Evolutionary conservation across 78 protist species (phyloP), one percentile per base, ranked within the genome.

Genomic region (Mastigamoeba balamuthi): DNA sequence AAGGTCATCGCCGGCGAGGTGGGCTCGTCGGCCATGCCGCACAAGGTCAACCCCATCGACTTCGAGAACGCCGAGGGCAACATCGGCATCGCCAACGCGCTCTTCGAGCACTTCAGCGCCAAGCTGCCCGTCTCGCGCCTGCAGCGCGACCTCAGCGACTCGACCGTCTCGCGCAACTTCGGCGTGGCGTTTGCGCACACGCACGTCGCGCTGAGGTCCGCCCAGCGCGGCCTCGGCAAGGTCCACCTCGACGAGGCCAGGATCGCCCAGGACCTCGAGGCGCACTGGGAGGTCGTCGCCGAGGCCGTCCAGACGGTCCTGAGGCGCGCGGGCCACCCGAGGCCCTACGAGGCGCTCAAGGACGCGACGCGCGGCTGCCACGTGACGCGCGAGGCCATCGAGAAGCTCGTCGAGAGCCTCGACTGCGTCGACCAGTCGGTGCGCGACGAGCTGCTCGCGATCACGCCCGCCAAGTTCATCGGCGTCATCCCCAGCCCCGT

Each of bases 11-110:
- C 81, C 29, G 92, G 90, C 30, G 96, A 92, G 65, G 86, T 92
- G 5, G 96, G 96, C 0, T 78, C 88, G 48, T 85, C 92, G 17
- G 82, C 96, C 43, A 92, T 92, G 96, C 96, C 96, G 28, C 96
- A 92, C 80, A 92, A 92, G 75, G 76, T 6, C 41, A 92, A 92
- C 73, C 93, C 96, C 29, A 89, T 92, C 74, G 96, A 92, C 85
- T 92, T 92, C 67, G 96, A 92, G 72, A 92, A 92, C 74, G 92
- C 96, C 1, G 96, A 92, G 82, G 96, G 96, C 37, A 92, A 92
- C 79, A 77, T 92, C 72, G 96, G 96, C 75, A 66, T 92, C 3
- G 96, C 96, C 27, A 89, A 89, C 69, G 96, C 96, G 1, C 53
- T 92, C 39, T 67, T 83, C 43, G 87, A 84, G 39, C 90, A 83